Evolutionary conservation across 2,329 filamentous ascomycete genomes (phyloP), one percentile per base, ranked within the genome.

Genomic region (Penicillium sp.): DNA sequence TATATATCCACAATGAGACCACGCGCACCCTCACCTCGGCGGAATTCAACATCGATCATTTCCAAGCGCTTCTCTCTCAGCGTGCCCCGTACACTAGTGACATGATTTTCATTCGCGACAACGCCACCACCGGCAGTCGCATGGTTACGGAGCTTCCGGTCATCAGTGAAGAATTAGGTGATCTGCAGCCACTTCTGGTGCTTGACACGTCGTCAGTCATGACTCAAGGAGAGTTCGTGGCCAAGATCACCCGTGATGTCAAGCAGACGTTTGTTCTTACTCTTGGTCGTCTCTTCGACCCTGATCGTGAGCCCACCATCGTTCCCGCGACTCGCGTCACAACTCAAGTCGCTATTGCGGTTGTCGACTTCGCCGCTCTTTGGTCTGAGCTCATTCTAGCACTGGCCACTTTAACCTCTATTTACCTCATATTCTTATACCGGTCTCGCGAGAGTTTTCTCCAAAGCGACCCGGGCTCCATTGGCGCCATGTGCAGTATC

Each of bases 401-500:
- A 1, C 27, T 61, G 8, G 56, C 58, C 10, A 50, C 46, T 1
- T 18, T 63, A 6, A 55, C 63, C n/a, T 46, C 55, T 1, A 10
- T 66, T 1, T 54, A 53, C 34, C 51, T 67, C 13, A 38, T 66
- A 10, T 63, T 57, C 13, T 50, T 60, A 31, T 66, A 66, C 41
- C 56, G 56, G 8, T 56, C 44, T 1, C 63, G 63, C 0, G 49
- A 57, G 7, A 62, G 64, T 14, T 64, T 66, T 20, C 56, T 67
- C 1, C 55, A 63, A 40, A 62, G 61, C 26, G 63, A 66, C 24
- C 64, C 64, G 0, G 59, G 62, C 6, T 66, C 64, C 6, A 65
- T 67, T 24, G 60, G 60, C 13, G 61, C 63, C 35, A 66, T 66
- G 62, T 68, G 63, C 32, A 66, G 63, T 50, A 63, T 67, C 37